Conservation (phyloP, 2,329 filamentous ascomycete species). For the Claviceps spartinae region DNA sequence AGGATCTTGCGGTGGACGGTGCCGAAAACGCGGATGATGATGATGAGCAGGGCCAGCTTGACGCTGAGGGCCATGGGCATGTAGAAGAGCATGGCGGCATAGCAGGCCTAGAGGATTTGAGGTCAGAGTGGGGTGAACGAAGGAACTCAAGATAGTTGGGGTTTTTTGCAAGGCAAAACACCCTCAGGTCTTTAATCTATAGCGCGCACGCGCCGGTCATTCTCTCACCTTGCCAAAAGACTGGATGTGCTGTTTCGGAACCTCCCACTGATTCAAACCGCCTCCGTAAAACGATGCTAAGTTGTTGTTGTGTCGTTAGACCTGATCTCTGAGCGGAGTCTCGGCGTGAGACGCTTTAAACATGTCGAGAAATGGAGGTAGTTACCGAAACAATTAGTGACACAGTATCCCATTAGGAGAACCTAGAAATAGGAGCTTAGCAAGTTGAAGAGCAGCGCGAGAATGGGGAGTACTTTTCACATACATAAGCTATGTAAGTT, state of each 20-base stretch:
- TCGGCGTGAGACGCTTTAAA: not conserved
- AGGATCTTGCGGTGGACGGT: slow-evolving; percentile 24
- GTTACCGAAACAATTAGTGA: slow-evolving; percentile 13
- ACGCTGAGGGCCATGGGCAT: slow-evolving; percentile 28
- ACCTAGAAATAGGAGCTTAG: slow-evolving; percentile 8
- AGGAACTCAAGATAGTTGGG: not conserved
- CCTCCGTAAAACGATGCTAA: slow-evolving; percentile 19
- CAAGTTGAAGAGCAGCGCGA: no score
- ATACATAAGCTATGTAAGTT: slow-evolving; percentile 11
- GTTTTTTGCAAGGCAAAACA: no score
- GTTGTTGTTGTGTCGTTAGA: not conserved
- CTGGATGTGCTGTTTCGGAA: slow-evolving; percentile 15
- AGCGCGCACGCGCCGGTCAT: not conserved
- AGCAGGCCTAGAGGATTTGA: slow-evolving; percentile 18
- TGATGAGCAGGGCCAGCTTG: slow-evolving; percentile 29
- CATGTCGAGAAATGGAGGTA: not conserved
- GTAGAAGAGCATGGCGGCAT: slow-evolving; percentile 31
- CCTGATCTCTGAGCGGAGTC: not conserved
- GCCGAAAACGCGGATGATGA: slow-evolving; percentile 29
- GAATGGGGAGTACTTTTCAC: not conserved
- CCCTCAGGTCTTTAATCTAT: no score
- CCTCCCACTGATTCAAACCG: slow-evolving; percentile 22
- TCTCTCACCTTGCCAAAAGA: slow-evolving; percentile 21
- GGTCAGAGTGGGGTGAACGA: not conserved
- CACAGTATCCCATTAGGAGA: slow-evolving; percentile 16